Conservation (phyloP, 306 rosid species). For the Hippophae tibetana region DNA sequence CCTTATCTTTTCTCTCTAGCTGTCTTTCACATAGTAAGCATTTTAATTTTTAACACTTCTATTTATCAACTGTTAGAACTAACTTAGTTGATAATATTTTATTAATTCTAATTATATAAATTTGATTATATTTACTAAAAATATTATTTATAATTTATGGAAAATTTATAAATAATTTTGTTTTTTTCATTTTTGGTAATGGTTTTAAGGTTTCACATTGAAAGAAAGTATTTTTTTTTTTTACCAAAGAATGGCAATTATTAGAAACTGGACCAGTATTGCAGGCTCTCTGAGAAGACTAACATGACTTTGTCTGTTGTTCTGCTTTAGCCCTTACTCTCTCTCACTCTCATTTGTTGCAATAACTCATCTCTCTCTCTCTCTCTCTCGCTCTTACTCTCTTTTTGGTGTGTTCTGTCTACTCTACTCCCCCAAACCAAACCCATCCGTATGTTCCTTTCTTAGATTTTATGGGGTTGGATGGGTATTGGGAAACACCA, state of each 20-base stretch:
- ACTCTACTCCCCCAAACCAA: constrained; percentile 28
- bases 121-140: constrained; percentile 22
- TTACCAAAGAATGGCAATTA: constrained; percentile 37
- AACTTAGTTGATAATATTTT: too few relatives aligned
- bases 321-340: constrained; percentile 27
- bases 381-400: not conserved
- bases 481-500: constrained; percentile 77
- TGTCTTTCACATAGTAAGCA: constrained; percentile 10
- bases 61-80: too few relatives aligned
- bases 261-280: constrained; percentile 54
- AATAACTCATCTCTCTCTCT: not conserved
- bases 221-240: not conserved
- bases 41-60: not conserved
- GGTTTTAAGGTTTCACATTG: constrained; percentile 38
- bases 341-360: not conserved
- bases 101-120: too few relatives aligned
- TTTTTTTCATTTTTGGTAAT: not conserved
- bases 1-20: not conserved
- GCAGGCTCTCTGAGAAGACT: constrained; percentile 59
- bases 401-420: not conserved
- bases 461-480: constrained; percentile 33
- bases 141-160: too few relatives aligned
- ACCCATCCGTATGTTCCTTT: constrained; percentile 30
- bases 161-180: too few relatives aligned
- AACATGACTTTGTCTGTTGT: constrained; percentile 81